Evolutionary conservation across 1,284 basidiomycete species (phyloP).

Genomic region (Cryptococcus sp.): DNA sequence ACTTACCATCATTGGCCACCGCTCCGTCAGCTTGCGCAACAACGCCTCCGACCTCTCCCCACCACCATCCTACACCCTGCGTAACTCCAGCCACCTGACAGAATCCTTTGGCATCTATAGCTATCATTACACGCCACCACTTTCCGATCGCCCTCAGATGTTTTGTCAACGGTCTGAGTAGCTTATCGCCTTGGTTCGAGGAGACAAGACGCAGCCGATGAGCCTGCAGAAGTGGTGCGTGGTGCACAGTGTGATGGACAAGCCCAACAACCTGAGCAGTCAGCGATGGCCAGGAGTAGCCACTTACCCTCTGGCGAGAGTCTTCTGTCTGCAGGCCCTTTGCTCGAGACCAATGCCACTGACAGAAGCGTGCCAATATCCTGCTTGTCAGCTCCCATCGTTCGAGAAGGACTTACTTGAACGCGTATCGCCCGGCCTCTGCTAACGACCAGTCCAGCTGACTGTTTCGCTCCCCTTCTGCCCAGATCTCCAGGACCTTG

Average conservation of each 20-base stretch:
- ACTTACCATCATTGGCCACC: slow-evolving; percentile 49
- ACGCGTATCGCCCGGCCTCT: slow-evolving; percentile 51
- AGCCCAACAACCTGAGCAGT: slow-evolving; percentile 35
- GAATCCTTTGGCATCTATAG: slow-evolving; percentile 49
- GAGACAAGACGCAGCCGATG: slow-evolving; percentile 40
- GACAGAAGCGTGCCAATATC: slow-evolving; percentile 45
- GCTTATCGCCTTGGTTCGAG: slow-evolving; percentile 19
- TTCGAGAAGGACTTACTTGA: slow-evolving; percentile 42
- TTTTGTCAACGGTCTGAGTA: slow-evolving; percentile 41
- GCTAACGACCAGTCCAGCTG: slow-evolving; percentile 42
- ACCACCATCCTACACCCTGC: slow-evolving; percentile 52
- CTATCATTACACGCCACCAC: slow-evolving; percentile 51
- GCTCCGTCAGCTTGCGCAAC: slow-evolving; percentile 47
- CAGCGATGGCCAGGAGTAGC: not conserved
- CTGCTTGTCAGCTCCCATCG: slow-evolving; percentile 19
- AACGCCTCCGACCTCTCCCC: slow-evolving; percentile 51
- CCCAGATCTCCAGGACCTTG: slow-evolving; percentile 43
- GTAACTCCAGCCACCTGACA: slow-evolving; percentile 45
- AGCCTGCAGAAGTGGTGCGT: slow-evolving; percentile 46
- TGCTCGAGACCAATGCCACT: slow-evolving; percentile 49
- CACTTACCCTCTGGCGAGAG: slow-evolving; percentile 37
- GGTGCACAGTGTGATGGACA: slow-evolving; percentile 43
- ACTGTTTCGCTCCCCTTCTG: slow-evolving; percentile 30
- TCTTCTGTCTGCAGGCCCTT: slow-evolving; percentile 42
- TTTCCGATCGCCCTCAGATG: slow-evolving; percentile 51